Evolutionary conservation across 345 rosid genomes (phyloP), one percentile per base, ranked within the genome.

Genomic region (Sisymbrium altissimum): DNA sequence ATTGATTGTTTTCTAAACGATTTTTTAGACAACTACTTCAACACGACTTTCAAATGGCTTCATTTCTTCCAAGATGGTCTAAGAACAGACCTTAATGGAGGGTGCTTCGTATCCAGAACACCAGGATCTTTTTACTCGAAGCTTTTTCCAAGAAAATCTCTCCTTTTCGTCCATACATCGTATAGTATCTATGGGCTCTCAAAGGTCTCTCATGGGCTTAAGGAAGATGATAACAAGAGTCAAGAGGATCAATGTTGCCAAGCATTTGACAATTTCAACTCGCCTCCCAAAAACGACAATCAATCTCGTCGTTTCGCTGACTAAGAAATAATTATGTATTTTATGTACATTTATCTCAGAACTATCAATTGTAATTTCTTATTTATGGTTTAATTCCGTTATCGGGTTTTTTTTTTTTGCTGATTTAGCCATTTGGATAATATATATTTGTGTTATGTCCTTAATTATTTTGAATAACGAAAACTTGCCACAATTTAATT

Each of bases 91-190:
- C 39, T 21, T 18, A 36, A 35, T 8, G 58, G 69, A 19, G 54
- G 21, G 4, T 72, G 80, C 60, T 78, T 57, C 35, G n/a, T 83
- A 14, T 32, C 76, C 7, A 80, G 77, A 9, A 50, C 75, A 25
- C 80, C 88, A 0, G 85, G 86, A 15, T 74, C 78, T 14, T 82
- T 84, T 45, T 78, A 83, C 6, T 65, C 66, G 7, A 84, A 79
- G 65, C 83, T 86, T 11, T 79, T 84, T 8, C 70, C 82, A 9
- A 27, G 15, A 3, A 59, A 52, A 0, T 50, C 46, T 15, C 58
- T 74, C 6, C 82, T 81, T 48, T 75, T 77, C 40, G 45, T 71
- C 7, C 68, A 69, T 36, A 74, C 82, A 36, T 81, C 83, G 9
- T 81, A 57, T 13, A 74, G 82, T 53, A 29, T 53, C 58, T 36